Base-by-base conservation (phyloP, 805 yeast genomes). In the Blastobotrys terrestris region DNA sequence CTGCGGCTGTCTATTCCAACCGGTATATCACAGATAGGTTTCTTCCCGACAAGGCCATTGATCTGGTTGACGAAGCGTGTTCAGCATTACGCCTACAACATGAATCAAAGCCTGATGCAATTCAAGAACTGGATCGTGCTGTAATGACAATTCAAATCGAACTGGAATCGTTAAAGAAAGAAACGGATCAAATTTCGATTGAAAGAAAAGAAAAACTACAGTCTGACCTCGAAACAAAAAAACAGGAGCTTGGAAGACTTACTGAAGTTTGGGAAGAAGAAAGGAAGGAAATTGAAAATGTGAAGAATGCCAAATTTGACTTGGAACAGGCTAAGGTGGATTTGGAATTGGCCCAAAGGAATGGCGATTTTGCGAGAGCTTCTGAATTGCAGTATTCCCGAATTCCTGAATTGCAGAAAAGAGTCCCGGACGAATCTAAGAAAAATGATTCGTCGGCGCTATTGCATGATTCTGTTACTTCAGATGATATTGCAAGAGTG, bases 41-140 rank as follows among this genome's bases (percentile, higher is more conserved):
- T 63, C 72, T 92, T 40, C 99, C 99, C 0, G 99, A 92, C 65
- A 92, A 92, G 72, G 98, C 98, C 18, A 92, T 92, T 59, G 99
- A 92, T 69, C 77, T 92, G 59, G 94, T 92, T 1, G 99, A 92
- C 70, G 99, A 92, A 66, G 97, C 98, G 0, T 91, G 98, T 72
- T 94, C 97, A 2, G 95, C 96, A 0, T 75, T 92, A 54, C 76
- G 99, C 58, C 74, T 92, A 54, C 99, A 92, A 69, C 98, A 94
- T 67, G 99, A 92, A 71, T 89, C 97, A 1, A 91, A 90, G 66
- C 99, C 99, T 0, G 99, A 92, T 64, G 88, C 91, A 1, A 87
- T 94, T 51, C 92, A 90, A 63, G 87, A 84, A 46, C 75, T 92
- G 54, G 98, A 92, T 67, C 80, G 98, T 56, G 77, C 84, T 26